Conservation (phyloP, 1,139 yeast species). For the Pichia sp. region DNA sequence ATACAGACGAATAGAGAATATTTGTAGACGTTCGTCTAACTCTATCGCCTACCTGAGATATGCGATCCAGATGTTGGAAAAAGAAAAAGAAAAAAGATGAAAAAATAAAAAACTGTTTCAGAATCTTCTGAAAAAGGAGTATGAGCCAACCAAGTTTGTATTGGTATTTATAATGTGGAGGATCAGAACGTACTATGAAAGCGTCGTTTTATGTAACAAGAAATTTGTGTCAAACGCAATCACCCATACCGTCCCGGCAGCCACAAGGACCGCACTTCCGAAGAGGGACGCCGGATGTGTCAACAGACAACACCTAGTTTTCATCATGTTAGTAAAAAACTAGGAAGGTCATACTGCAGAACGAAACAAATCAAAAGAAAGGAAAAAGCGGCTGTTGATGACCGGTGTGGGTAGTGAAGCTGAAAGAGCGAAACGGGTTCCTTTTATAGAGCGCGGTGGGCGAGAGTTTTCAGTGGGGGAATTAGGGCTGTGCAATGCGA, state of each 20-base stretch:
- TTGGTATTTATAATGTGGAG: conserved; percentile 13
- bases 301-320: conserved; percentile 40
- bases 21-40: neutral
- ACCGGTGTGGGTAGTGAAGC: neutral
- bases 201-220: conserved; percentile 45
- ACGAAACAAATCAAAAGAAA: conserved; percentile 17
- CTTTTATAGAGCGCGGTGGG: too few relatives aligned
- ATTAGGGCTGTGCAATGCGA: neutral
- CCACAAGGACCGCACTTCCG: conserved; percentile 32
- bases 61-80: too few relatives aligned
- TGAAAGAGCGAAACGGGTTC: neutral
- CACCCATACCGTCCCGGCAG: conserved; percentile 47
- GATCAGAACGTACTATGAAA: conserved; percentile 29
- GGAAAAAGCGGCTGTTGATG: too few relatives aligned
- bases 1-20: conserved; percentile 18
- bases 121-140: neutral
- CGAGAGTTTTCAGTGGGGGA: neutral
- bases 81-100: neutral
- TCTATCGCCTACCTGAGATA: conserved; percentile 13
- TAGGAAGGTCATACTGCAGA: conserved; percentile 31
- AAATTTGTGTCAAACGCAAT: conserved; percentile 56
- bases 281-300: conserved; percentile 39
- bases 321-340: conserved; percentile 48
- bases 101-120: neutral
- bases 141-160: conserved; percentile 10